Base-by-base conservation (phyloP, 2,329 filamentous ascomycete genomes). In the Fusarium anthophilum region DNA sequence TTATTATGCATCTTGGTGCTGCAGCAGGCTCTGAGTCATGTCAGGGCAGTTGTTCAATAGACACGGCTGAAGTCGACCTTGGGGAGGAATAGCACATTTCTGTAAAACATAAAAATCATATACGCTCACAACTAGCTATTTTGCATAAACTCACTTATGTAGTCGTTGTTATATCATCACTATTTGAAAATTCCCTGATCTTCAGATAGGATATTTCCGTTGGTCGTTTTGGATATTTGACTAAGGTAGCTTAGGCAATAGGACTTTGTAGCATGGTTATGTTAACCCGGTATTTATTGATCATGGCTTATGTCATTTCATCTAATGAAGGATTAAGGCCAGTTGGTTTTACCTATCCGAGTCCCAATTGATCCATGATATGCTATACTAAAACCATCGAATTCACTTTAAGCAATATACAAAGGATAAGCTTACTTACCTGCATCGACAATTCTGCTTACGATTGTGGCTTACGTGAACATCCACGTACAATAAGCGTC, bases 291-390 rank as follows among this genome's bases (percentile, higher is more conserved):
- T 17, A 7, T 43, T n/a, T 43, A 15, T 11, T n/a, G 6, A 17
- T n/a, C 6, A 1, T n/a, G 6, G 41, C 22, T 43, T 17, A 43
- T n/a, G 14, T 43, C 0, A 8, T 2, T 43, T 17, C 1, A 17
- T 17, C 9, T 12, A 7, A 7, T 43, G 9, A 24, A 24, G n/a
- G 15, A 43, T 10, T 0, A 15, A 24, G 6, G 6, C 14, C 12
- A 14, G 7, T 17, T 9, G 12, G 17, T 4, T 20, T 26, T 28
- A 5, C 13, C 8, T 11, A 15, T 14, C 13, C 1, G 18, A 28
- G 1, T 3, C 5, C 26, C 26, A 28, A 11, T 7, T 22, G 0
- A 22, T 15, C 3, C 6, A 48, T 48, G 9, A 1, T n/a, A n/a
- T 30, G 20, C 22, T 6, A 17, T 3, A n/a, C 10, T 7, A 30